Percentiles rank a stretch among this genome's conserved stretches.
Evolutionary conservation across 495 filamentous ascomycete species (phyloP).

Genomic region (Sabuloglossum arenarium): DNA sequence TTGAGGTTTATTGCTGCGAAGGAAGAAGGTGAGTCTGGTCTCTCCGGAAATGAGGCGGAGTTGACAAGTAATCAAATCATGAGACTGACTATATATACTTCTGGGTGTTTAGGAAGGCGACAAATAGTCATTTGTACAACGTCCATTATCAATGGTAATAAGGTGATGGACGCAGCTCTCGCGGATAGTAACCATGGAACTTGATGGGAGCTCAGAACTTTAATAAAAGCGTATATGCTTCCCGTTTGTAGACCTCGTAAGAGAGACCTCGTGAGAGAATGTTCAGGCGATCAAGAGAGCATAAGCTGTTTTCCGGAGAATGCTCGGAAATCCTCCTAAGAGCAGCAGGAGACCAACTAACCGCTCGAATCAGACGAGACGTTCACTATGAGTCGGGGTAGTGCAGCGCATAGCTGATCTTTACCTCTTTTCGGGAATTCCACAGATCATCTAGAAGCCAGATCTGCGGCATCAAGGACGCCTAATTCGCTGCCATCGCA

Average conservation of each 20-base stretch:
- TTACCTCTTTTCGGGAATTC: no score
- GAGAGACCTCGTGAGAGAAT: no score
- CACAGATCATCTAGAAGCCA: not conserved
- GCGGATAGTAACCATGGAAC: constrained; percentile 11
- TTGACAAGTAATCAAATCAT: not conserved
- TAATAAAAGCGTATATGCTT: not conserved
- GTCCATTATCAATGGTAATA: constrained; percentile 70
- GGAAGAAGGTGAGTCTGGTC: constrained; percentile 41
- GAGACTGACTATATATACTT: constrained; percentile 7
- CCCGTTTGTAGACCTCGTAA: not conserved
- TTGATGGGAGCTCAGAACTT: constrained; percentile 35
- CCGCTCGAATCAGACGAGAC: not conserved
- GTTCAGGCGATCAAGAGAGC: no score
- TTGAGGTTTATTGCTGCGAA: constrained; percentile 74
- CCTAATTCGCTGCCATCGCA: no score
- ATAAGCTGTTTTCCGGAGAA: not conserved
- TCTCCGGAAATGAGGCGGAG: no score
- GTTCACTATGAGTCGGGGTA: no score
- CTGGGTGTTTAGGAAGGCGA: constrained; percentile 30
- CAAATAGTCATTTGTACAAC: constrained; percentile 87
- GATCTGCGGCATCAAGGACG: no score
- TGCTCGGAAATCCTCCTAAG: not conserved
- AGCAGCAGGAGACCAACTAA: not conserved
- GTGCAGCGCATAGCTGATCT: no score
- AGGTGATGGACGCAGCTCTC: constrained; percentile 74